phyloP scores from a whole-genome alignment of 2,329 filamentous ascomycete genomes.

The Cercospora canescens region DNA sequence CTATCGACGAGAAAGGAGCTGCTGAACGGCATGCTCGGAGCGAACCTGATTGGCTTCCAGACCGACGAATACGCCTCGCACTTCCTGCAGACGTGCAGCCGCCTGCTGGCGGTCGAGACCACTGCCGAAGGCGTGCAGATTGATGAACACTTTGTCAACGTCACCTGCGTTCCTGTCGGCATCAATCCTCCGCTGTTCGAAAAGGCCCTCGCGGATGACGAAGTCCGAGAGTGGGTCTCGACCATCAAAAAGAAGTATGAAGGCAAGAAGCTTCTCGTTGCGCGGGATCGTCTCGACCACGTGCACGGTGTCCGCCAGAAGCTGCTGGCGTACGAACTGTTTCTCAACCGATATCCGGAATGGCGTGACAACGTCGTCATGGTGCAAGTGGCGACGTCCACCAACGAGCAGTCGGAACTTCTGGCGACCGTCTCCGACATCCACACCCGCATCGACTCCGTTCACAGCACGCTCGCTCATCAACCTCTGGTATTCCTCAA shows the following conservation, averaged over 20 bases:
- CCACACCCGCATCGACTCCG: conserved; percentile 89
- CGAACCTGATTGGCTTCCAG: conserved; percentile 91
- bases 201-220: conserved; percentile 58
- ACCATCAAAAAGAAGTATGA: conserved; percentile 81
- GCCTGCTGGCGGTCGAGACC: conserved; percentile 85
- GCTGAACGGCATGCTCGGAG: conserved; percentile 87
- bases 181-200: conserved; percentile 78
- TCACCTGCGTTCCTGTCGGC: conserved; percentile 81
- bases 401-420: conserved; percentile 82
- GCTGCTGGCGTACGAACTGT: conserved; percentile 86
- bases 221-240: conserved; percentile 76
- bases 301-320: conserved; percentile 93
- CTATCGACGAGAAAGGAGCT: conserved; percentile 83
- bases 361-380: conserved; percentile 86
- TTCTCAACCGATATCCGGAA: conserved; percentile 89
- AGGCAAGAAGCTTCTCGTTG: conserved; percentile 87
- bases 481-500: conserved; percentile 92
- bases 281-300: conserved; percentile 89
- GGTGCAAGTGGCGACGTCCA: conserved; percentile 90
- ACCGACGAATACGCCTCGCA: conserved; percentile 91
- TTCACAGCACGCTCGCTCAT: conserved; percentile 85
- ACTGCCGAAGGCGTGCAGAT: conserved; percentile 85
- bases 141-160: conserved; percentile 90
- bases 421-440: conserved; percentile 90
- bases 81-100: conserved; percentile 93